Percentiles rank a stretch among this genome's conserved stretches.
These are phyloP conservation scores for Tephrocybe sp. DNA, from an alignment of 768 basidiomycete genomes.

Conservation along the genomic window DNA sequence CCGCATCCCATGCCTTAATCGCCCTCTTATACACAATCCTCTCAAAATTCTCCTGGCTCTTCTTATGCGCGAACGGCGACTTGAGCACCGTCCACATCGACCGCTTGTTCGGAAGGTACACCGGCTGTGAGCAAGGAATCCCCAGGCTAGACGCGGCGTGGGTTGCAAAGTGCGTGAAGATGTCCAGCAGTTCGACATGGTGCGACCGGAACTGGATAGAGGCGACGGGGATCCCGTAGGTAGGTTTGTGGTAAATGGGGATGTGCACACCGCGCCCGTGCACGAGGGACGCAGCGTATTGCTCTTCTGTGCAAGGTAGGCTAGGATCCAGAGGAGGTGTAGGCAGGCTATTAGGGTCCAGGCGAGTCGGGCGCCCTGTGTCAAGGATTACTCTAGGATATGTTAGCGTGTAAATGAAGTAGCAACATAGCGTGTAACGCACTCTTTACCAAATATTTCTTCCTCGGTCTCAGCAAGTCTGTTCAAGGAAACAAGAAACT, in stretches of 20 bases:
- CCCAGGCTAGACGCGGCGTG: constrained; percentile 86
- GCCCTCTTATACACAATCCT: constrained; percentile 78
- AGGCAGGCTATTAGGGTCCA: constrained; percentile 18
- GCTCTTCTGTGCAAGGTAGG: constrained; percentile 33
- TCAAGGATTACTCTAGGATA: constrained; percentile 5
- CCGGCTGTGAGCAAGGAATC: constrained; percentile 70
- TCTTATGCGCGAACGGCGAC: constrained; percentile 90
- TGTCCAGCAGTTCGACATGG: constrained; percentile 61
- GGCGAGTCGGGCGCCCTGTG: constrained; percentile 1
- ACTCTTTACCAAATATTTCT: constrained; percentile 18
- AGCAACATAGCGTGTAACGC: neutral
- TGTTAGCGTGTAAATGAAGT: neutral
- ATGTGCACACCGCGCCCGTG: constrained; percentile 60
- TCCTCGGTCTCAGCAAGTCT: constrained; percentile 19
- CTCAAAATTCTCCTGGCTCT: constrained; percentile 94
- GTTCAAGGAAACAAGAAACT: neutral
- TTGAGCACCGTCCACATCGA: constrained; percentile 84
- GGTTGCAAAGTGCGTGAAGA: constrained; percentile 81
- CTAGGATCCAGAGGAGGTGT: constrained; percentile 15
- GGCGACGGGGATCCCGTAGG: constrained; percentile 76
- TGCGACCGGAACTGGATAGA: constrained; percentile 83
- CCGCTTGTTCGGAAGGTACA: constrained; percentile 71
- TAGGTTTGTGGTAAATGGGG: constrained; percentile 57
- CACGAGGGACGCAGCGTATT: constrained; percentile 56
- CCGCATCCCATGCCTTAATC: constrained; percentile 90